Evolutionary conservation across 768 basidiomycete genomes (phyloP).

Genomic region (Phylloporus rhodoxanthus): DNA sequence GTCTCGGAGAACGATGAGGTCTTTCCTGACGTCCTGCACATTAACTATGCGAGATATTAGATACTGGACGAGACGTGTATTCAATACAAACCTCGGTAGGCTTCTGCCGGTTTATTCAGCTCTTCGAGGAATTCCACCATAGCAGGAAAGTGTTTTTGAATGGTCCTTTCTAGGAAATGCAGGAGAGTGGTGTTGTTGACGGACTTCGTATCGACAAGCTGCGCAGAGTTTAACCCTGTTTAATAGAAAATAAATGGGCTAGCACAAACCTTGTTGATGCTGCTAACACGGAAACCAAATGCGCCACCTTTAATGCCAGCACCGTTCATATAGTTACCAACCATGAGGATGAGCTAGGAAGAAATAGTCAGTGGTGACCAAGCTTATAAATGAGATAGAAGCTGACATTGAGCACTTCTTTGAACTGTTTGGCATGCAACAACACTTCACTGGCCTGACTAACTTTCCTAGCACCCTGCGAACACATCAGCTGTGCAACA

Average conservation of each 20-base stretch:
- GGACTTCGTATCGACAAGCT: slow-evolving; percentile 98
- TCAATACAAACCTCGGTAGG: slow-evolving; percentile 70
- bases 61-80: not conserved
- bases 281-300: slow-evolving; percentile 93
- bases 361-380: slow-evolving; percentile 1
- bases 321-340: slow-evolving; percentile 99
- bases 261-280: slow-evolving; percentile 82
- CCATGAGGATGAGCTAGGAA: slow-evolving; percentile 75
- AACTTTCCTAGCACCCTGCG: slow-evolving; percentile 73
- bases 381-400: slow-evolving; percentile 17
- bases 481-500: slow-evolving; percentile 4
- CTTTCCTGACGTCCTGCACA: slow-evolving; percentile 78
- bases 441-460: slow-evolving; percentile 76
- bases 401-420: slow-evolving; percentile 76
- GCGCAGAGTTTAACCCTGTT: slow-evolving; percentile 4
- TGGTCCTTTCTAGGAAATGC: slow-evolving; percentile 88
- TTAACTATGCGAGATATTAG: slow-evolving; percentile 53
- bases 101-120: slow-evolving; percentile 82
- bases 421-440: slow-evolving; percentile 79
- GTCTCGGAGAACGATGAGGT: slow-evolving; percentile 62
- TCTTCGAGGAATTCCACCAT: slow-evolving; percentile 89
- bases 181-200: slow-evolving; percentile 89
- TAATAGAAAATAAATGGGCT: not conserved
- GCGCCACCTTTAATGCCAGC: slow-evolving; percentile 95
- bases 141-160: slow-evolving; percentile 79